phyloP scores from a whole-genome alignment of 768 basidiomycete genomes.

The Boletus barrowsii region DNA sequence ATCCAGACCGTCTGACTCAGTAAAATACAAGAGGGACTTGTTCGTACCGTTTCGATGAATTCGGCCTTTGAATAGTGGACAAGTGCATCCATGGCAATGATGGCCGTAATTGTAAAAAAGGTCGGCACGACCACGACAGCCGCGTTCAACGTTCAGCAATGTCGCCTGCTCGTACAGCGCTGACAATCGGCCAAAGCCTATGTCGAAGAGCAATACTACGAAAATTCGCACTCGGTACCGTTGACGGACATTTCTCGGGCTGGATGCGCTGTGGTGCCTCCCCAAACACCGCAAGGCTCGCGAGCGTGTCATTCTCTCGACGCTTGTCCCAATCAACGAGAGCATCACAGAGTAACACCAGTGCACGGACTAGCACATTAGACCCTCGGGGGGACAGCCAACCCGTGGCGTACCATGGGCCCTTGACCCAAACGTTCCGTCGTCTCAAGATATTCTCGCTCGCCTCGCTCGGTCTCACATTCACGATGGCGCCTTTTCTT shows the following conservation, averaged over 20 bases:
- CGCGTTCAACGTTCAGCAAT: neutral
- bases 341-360: neutral
- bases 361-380: slow-evolving; percentile 1
- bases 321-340: slow-evolving; percentile 12
- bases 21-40: neutral
- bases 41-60: slow-evolving; percentile 81
- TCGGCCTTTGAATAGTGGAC: slow-evolving; percentile 80
- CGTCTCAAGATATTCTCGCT: slow-evolving; percentile 82
- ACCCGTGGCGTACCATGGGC: slow-evolving; percentile 60
- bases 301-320: neutral
- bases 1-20: neutral
- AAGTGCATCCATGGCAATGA: slow-evolving; percentile 52
- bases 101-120: slow-evolving; percentile 2
- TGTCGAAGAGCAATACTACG: slow-evolving; percentile 15
- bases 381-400: slow-evolving; percentile 4
- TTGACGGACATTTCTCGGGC: slow-evolving; percentile 1
- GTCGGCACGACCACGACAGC: neutral
- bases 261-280: neutral
- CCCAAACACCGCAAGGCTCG: neutral
- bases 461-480: slow-evolving; percentile 67
- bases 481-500: slow-evolving; percentile 72
- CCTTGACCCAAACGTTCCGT: slow-evolving; percentile 68
- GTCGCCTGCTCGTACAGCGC: slow-evolving; percentile 4
- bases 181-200: slow-evolving; percentile 6
- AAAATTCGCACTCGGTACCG: slow-evolving; percentile 2